Percentiles rank a stretch among this genome's conserved stretches.
These are phyloP conservation scores for Suillus subluteus DNA, from an alignment of 768 basidiomycete genomes.

Conservation along the genomic window DNA sequence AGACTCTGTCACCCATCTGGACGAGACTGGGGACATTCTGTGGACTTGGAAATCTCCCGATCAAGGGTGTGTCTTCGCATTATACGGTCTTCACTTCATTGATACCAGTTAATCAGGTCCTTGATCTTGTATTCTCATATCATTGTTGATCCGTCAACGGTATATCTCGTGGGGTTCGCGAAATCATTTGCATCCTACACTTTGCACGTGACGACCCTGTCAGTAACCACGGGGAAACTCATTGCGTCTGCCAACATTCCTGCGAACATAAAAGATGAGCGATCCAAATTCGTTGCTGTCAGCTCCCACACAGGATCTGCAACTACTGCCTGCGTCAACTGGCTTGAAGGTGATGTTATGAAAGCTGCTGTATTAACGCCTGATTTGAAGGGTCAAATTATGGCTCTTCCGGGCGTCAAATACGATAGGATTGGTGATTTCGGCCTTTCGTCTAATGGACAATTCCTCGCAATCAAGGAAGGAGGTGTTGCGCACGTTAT, in stretches of 20 bases:
- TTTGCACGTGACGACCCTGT: slow-evolving; percentile 67
- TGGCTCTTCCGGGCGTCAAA: slow-evolving; percentile 42
- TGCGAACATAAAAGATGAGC: slow-evolving; percentile 45
- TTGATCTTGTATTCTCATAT: slow-evolving; percentile 68
- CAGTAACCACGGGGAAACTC: slow-evolving; percentile 54
- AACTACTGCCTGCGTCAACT: slow-evolving; percentile 30
- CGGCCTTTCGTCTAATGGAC: slow-evolving; percentile 44
- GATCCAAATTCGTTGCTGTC: slow-evolving; percentile 42
- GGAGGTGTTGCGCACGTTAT: slow-evolving; percentile 64
- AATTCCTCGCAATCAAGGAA: slow-evolving; percentile 58
- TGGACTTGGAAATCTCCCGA: slow-evolving; percentile 81
- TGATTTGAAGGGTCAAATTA: slow-evolving; percentile 50
- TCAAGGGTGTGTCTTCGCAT: slow-evolving; percentile 52
- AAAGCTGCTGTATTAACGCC: slow-evolving; percentile 51
- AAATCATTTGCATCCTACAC: slow-evolving; percentile 56
- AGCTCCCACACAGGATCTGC: slow-evolving; percentile 18
- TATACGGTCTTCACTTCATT: slow-evolving; percentile 10
- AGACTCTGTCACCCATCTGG: slow-evolving; percentile 55
- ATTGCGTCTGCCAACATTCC: slow-evolving; percentile 55
- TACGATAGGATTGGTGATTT: slow-evolving; percentile 65
- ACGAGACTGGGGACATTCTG: slow-evolving; percentile 52
- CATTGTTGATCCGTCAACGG: slow-evolving; percentile 48
- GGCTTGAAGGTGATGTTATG: slow-evolving; percentile 58
- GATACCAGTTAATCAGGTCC: slow-evolving; percentile 45
- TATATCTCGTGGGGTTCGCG: slow-evolving; percentile 58